Conservation (phyloP, 352 stramenopile genomes). For the Peronospora belbahrii region DNA sequence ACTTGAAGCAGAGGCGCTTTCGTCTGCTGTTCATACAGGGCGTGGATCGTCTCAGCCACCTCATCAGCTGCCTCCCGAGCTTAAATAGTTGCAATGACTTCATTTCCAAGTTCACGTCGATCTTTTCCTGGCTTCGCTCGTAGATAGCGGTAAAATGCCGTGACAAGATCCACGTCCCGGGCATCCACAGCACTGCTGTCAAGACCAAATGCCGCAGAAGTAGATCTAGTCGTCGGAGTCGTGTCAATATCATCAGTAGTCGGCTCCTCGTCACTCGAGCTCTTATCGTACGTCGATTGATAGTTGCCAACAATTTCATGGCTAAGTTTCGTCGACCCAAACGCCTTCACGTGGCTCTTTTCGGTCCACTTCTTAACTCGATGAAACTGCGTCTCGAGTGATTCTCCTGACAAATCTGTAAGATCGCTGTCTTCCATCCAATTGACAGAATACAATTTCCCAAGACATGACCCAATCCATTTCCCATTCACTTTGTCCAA, state of each 20-base stretch:
- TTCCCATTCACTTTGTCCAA: slow-evolving; percentile 65
- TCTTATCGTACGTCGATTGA: slow-evolving; percentile 67
- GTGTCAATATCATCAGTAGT: slow-evolving; percentile 4
- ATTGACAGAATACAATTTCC: slow-evolving; percentile 87
- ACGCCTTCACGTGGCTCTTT: slow-evolving; percentile 79
- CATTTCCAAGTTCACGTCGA: slow-evolving; percentile 30
- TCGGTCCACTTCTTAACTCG: slow-evolving; percentile 65
- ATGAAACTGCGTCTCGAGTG: slow-evolving; percentile 68
- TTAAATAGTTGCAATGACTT: slow-evolving; percentile 34
- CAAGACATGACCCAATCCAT: slow-evolving; percentile 71
- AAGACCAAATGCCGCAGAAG: slow-evolving; percentile 3
- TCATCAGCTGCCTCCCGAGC: slow-evolving; percentile 44
- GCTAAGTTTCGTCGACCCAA: slow-evolving; percentile 46
- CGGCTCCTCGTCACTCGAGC: slow-evolving; percentile 15
- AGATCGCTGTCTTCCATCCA: slow-evolving; percentile 89
- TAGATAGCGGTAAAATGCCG: slow-evolving; percentile 74
- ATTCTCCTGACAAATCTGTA: slow-evolving; percentile 70
- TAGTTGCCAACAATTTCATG: slow-evolving; percentile 82
- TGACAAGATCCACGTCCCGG: slow-evolving; percentile 65
- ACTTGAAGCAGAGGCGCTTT: slow-evolving; percentile 20
- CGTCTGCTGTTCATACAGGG: slow-evolving; percentile 25
- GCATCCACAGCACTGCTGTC: slow-evolving; percentile 40
- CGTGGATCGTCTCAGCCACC: slow-evolving; percentile 45
- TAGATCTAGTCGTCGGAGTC: background rate
- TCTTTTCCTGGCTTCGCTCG: slow-evolving; percentile 33